These are phyloP conservation scores for Plasmodium knowlesi DNA, from an alignment of 169 alveolate species.

Conservation along the genomic window DNA sequence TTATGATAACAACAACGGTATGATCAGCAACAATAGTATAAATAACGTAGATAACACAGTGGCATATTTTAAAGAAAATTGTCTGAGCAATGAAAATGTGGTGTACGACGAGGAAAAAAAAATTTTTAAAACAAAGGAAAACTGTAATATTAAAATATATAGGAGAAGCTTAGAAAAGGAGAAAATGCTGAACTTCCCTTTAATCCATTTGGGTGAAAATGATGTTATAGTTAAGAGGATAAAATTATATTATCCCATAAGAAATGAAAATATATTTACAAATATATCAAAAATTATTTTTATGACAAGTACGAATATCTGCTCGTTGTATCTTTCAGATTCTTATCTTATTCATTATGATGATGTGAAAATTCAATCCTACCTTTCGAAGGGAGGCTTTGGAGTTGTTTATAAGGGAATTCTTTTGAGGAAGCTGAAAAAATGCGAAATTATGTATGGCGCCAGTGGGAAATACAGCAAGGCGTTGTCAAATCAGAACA, in stretches of 20 bases:
- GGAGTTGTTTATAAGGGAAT: constrained; percentile 67
- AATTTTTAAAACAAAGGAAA: constrained; percentile 66
- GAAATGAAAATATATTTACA: constrained; percentile 44
- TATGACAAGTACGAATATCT: constrained; percentile 54
- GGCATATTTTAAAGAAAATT: constrained; percentile 46
- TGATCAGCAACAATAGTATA: neutral
- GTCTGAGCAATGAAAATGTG: constrained; percentile 56
- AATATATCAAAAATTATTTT: constrained; percentile 59
- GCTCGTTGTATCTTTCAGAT: constrained; percentile 38
- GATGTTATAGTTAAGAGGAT: constrained; percentile 56
- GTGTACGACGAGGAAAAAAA: constrained; percentile 44
- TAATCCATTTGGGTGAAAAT: constrained; percentile 68
- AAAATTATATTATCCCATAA: constrained; percentile 54
- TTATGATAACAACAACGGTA: neutral
- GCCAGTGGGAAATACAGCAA: neutral
- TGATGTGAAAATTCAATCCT: constrained; percentile 33
- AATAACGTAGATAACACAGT: constrained; percentile 3
- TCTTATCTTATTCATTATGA: constrained; percentile 36
- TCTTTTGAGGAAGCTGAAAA: constrained; percentile 13
- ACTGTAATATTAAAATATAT: constrained; percentile 53
- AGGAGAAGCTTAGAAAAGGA: constrained; percentile 61
- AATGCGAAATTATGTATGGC: neutral
- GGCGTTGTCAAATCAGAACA: neutral
- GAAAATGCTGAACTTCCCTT: constrained; percentile 28
- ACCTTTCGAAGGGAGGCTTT: constrained; percentile 63